phyloP scores from a whole-genome alignment of 1,139 yeast species.

The Schizosaccharomyces versatilis region DNA sequence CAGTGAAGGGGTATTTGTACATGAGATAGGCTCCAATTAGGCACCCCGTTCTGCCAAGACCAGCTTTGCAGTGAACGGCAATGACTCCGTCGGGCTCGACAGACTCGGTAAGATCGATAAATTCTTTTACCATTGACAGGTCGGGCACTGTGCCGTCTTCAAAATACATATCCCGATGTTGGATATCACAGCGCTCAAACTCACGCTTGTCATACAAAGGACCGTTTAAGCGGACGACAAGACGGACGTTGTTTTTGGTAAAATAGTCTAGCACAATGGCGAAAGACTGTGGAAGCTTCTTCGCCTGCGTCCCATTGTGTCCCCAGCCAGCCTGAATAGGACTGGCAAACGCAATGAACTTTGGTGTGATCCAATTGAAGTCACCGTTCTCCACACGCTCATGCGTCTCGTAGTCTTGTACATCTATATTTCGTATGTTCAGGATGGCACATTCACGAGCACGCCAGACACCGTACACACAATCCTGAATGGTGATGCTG shows the following conservation, averaged over 20 bases:
- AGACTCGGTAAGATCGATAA: slow-evolving; percentile 86
- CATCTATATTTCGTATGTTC: slow-evolving; percentile 66
- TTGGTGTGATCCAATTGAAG: slow-evolving; percentile 73
- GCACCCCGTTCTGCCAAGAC: slow-evolving; percentile 93
- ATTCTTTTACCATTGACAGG: slow-evolving; percentile 71
- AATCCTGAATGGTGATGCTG: slow-evolving; percentile 77
- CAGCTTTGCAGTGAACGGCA: slow-evolving; percentile 97
- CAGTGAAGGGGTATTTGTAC: slow-evolving; percentile 90
- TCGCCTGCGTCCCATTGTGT: slow-evolving; percentile 14
- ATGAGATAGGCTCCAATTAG: slow-evolving; percentile 90
- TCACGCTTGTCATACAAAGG: slow-evolving; percentile 70
- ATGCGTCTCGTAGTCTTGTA: slow-evolving; percentile 78
- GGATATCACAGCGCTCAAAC: slow-evolving; percentile 61
- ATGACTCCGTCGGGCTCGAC: slow-evolving; percentile 43
- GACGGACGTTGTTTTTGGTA: slow-evolving; percentile 45
- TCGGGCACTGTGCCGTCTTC: slow-evolving; percentile 98
- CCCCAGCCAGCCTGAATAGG: slow-evolving; percentile 46
- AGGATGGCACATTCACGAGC: slow-evolving; percentile 87
- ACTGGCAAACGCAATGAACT: slow-evolving; percentile 91
- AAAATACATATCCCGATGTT: slow-evolving; percentile 83
- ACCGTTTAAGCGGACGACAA: slow-evolving; percentile 80
- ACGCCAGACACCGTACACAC: slow-evolving; percentile 90
- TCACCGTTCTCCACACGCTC: slow-evolving; percentile 96
- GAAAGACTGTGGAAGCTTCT: slow-evolving; percentile 40
- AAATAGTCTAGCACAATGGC: slow-evolving; percentile 61